phyloP scores from a whole-genome alignment of 352 stramenopile species.

The Pythium dissotocum region DNA sequence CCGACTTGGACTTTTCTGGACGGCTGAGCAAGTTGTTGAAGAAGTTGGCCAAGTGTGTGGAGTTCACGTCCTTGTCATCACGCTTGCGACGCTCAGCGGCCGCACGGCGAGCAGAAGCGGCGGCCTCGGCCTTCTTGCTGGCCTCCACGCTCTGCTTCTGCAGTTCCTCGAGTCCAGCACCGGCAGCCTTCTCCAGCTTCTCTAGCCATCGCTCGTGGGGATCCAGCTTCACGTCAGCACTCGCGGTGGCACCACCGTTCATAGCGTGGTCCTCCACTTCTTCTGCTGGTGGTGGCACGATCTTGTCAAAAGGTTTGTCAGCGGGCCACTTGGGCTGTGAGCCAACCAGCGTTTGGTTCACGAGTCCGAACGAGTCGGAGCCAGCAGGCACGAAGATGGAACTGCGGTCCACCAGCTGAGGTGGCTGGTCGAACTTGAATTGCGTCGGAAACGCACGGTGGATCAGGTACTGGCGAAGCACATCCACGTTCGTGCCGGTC shows the following conservation, averaged over 20 bases:
- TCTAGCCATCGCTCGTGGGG: conserved; percentile 76
- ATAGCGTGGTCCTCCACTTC: conserved; percentile 26
- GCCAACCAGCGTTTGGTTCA: conserved; percentile 76
- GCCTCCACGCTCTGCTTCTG: conserved; percentile 87
- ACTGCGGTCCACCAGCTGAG: conserved; percentile 74
- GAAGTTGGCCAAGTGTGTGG: conserved; percentile 85
- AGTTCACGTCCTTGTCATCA: conserved; percentile 84
- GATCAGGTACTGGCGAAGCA: conserved; percentile 74
- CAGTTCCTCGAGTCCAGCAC: conserved; percentile 71
- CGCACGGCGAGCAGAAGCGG: conserved; percentile 60
- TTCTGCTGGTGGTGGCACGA: conserved; percentile 56
- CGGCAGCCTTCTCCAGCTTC: conserved; percentile 80
- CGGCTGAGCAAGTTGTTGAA: conserved; percentile 88
- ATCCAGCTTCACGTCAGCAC: conserved; percentile 61
- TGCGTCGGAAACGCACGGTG: conserved; percentile 65
- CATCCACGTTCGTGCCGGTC: conserved; percentile 69
- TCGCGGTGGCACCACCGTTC: not conserved
- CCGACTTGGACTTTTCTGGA: conserved; percentile 81
- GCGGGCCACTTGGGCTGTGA: conserved; percentile 75
- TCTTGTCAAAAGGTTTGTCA: conserved; percentile 83
- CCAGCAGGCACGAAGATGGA: conserved; percentile 75
- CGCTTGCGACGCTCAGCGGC: conserved; percentile 74
- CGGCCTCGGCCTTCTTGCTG: conserved; percentile 76
- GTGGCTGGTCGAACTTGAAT: conserved; percentile 68
- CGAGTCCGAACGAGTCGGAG: conserved; percentile 76